These are phyloP conservation scores for Kernera saxatilis DNA, from an alignment of 345 rosid species.

Conservation along the genomic window DNA sequence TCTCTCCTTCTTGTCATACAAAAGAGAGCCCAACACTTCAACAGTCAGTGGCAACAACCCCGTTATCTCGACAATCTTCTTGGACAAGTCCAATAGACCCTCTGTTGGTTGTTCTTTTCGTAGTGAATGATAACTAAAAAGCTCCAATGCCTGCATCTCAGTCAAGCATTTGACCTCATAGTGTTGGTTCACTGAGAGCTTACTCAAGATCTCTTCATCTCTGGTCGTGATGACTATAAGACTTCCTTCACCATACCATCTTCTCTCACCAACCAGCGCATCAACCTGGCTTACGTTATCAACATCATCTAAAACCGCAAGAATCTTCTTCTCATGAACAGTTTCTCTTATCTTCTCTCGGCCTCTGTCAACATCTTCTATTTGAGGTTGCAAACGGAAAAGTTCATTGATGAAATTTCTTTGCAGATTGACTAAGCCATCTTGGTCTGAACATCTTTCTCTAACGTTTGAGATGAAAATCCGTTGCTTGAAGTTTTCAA, in stretches of 20 bases:
- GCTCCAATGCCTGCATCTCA: conserved; percentile 30
- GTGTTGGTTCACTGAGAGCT: conserved; percentile 11
- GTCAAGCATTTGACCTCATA: conserved; percentile 49
- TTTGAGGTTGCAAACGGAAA: neutral
- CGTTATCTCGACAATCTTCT: conserved; percentile 36
- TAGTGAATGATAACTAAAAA: conserved; percentile 57
- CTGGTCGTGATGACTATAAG: conserved; percentile 58
- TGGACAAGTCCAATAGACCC: conserved; percentile 18
- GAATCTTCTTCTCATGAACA: conserved; percentile 25
- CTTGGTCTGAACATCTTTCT: conserved; percentile 17
- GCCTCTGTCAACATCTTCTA: conserved; percentile 23
- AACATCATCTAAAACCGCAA: conserved; percentile 56
- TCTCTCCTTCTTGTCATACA: conserved; percentile 39
- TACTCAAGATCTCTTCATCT: conserved; percentile 31
- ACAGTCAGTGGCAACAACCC: conserved; percentile 57
- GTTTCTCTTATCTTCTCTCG: conserved; percentile 1
- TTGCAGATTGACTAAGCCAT: conserved; percentile 41
- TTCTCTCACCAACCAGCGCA: conserved; percentile 38
- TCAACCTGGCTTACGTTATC: conserved; percentile 38
- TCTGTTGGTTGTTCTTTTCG: conserved; percentile 42
- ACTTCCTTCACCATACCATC: conserved; percentile 46
- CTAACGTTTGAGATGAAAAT: conserved; percentile 26
- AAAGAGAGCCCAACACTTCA: conserved; percentile 58
- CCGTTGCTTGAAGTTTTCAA: neutral
- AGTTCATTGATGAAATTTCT: conserved; percentile 30